Conservation (phyloP, 108 stramenopile genomes). For the Conticribra weissflogii region DNA sequence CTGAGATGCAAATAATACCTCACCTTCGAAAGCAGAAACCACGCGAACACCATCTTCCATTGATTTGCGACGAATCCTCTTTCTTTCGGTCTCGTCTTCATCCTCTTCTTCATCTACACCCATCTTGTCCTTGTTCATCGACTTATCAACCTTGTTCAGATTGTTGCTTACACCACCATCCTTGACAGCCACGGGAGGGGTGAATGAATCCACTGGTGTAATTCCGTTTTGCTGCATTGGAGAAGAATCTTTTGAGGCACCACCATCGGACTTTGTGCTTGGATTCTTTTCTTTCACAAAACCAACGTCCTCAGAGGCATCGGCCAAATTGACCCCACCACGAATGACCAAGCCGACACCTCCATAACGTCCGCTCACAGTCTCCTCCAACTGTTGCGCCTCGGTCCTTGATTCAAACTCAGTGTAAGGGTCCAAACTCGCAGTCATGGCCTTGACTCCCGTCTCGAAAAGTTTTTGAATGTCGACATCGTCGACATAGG, state of each 20-base stretch:
- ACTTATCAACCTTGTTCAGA: neutral
- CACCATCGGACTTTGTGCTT: neutral
- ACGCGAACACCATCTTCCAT: conserved; percentile 80
- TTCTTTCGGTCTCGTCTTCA: conserved; percentile 39
- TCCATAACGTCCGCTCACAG: conserved; percentile 87
- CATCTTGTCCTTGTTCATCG: conserved; percentile 12
- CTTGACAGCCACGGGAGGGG: conserved; percentile 6
- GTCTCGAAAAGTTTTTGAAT: conserved; percentile 91
- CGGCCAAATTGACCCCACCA: conserved; percentile 56
- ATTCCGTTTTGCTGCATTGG: neutral
- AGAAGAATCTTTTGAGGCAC: neutral
- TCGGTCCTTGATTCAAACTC: conserved; percentile 88
- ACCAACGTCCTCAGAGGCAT: conserved; percentile 14
- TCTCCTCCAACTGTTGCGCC: conserved; percentile 83
- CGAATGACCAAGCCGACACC: conserved; percentile 95
- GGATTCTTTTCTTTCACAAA: conserved; percentile 3
- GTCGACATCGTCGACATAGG: conserved; percentile 88
- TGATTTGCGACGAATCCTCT: conserved; percentile 51
- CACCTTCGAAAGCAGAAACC: conserved; percentile 93
- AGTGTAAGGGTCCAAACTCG: conserved; percentile 94
- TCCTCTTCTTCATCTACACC: conserved; percentile 57
- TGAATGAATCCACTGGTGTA: neutral
- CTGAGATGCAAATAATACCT: conserved; percentile 85
- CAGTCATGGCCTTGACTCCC: conserved; percentile 92
- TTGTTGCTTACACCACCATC: conserved; percentile 26